Evolutionary conservation across 148 eudicot genomes (phyloP).

Genomic region (Vaccinium corymbosum): DNA sequence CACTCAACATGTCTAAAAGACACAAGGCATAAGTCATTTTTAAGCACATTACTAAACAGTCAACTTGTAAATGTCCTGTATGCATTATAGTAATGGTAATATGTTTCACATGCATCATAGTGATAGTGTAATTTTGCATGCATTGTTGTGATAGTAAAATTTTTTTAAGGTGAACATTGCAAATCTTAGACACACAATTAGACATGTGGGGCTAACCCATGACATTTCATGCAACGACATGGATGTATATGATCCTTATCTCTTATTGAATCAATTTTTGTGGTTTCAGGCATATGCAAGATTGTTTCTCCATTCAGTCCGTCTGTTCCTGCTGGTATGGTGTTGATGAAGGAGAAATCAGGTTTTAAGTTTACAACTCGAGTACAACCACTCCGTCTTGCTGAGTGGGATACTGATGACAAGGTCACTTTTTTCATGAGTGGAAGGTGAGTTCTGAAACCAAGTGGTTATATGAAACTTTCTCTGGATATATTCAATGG

Average conservation of each 20-base stretch:
- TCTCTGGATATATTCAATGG: slow-evolving; percentile 10
- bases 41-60: neutral
- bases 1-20: neutral
- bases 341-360: slow-evolving; percentile 82
- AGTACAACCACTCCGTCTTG: slow-evolving; percentile 94
- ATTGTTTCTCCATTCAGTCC: slow-evolving; percentile 83
- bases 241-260: neutral
- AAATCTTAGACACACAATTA: neutral
- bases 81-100: neutral
- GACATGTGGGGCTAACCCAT: neutral
- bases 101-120: neutral
- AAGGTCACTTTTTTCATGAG: slow-evolving; percentile 94
- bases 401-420: slow-evolving; percentile 97
- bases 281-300: slow-evolving; percentile 82
- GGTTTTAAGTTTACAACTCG: slow-evolving; percentile 91
- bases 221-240: neutral
- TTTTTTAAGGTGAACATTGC: neutral
- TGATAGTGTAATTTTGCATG: neutral
- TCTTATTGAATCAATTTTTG: neutral
- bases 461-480: slow-evolving; percentile 5
- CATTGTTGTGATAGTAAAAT: neutral
- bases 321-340: slow-evolving; percentile 89
- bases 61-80: neutral
- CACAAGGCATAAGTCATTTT: neutral
- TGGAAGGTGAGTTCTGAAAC: slow-evolving; percentile 59